Conservation (phyloP, 768 basidiomycete genomes). For the Cystobasidium tubakii region DNA sequence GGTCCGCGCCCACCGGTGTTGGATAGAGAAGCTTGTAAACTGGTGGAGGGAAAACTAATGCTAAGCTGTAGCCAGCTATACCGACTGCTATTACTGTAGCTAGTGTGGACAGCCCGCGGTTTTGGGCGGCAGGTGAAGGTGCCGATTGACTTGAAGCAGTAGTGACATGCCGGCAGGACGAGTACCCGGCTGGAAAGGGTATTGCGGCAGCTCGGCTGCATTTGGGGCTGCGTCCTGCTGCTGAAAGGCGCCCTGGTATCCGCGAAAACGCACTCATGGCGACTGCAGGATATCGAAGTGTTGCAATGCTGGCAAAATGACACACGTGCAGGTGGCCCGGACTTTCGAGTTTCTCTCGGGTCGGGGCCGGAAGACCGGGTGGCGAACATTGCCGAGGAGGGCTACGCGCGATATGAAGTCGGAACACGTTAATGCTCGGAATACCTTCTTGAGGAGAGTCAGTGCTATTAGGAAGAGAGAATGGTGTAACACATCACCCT, state of each 20-base stretch:
- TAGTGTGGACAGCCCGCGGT: background rate
- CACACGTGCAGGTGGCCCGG: background rate
- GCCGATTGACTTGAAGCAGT: slow-evolving; percentile 3
- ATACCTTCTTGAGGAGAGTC: too few species aligned
- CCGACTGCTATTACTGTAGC: slow-evolving; percentile 16
- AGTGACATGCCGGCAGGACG: slow-evolving; percentile 4
- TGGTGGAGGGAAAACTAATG: slow-evolving; percentile 20
- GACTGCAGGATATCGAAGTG: background rate
- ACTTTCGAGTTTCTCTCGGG: background rate
- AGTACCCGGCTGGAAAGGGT: background rate
- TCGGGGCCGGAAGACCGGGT: background rate
- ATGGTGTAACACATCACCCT: too few species aligned
- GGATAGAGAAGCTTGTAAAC: slow-evolving; percentile 21
- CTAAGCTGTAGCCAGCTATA: slow-evolving; percentile 32
- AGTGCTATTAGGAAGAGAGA: too few species aligned
- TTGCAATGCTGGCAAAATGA: background rate
- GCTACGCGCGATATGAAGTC: too few species aligned
- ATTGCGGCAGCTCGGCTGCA: background rate
- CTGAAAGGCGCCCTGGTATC: background rate
- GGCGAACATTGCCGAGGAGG: background rate
- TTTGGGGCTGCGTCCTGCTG: background rate
- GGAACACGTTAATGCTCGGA: too few species aligned
- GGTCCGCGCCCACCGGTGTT: slow-evolving; percentile 48
- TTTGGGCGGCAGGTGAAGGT: background rate
- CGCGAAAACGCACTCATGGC: background rate